phyloP scores from a whole-genome alignment of 78 protist genomes.

The Tieghemostelium lacteum region DNA sequence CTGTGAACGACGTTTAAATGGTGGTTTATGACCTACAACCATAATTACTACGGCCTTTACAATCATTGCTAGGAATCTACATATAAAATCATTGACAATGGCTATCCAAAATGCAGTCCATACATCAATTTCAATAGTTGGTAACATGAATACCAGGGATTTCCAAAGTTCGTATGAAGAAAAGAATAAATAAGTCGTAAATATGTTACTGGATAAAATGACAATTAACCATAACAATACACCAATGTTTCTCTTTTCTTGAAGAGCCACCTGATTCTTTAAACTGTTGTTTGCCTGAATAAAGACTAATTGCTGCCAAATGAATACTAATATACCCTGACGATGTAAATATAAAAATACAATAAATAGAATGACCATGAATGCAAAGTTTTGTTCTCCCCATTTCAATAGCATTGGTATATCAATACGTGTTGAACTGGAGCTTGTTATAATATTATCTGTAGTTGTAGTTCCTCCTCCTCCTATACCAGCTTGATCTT shows the following conservation, averaged over 20 bases:
- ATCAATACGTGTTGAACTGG: slow-evolving; percentile 33
- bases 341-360: slow-evolving; percentile 66
- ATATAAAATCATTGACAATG: slow-evolving; percentile 44
- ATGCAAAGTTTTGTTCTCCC: slow-evolving; percentile 59
- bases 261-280: slow-evolving; percentile 29
- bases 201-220: slow-evolving; percentile 16
- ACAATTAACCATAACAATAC: slow-evolving; percentile 24
- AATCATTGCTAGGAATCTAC: slow-evolving; percentile 54
- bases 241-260: slow-evolving; percentile 24
- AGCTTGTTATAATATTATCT: neutral
- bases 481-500: neutral
- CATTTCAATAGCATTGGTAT: slow-evolving; percentile 54
- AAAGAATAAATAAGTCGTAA: slow-evolving; percentile 23
- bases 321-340: slow-evolving; percentile 37
- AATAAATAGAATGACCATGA: slow-evolving; percentile 18
- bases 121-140: slow-evolving; percentile 20
- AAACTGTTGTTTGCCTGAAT: slow-evolving; percentile 32
- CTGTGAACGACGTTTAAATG: slow-evolving; percentile 51
- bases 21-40: slow-evolving; percentile 21
- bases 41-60: slow-evolving; percentile 18
- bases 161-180: slow-evolving; percentile 39
- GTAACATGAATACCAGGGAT: slow-evolving; percentile 8
- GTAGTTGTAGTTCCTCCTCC: slow-evolving; percentile 26
- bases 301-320: slow-evolving; percentile 59
- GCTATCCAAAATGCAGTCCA: slow-evolving; percentile 49